These are phyloP conservation scores for Chytriomyces hyalinus DNA, from an alignment of 192 early-diverging fungal species.

Conservation along the genomic window DNA sequence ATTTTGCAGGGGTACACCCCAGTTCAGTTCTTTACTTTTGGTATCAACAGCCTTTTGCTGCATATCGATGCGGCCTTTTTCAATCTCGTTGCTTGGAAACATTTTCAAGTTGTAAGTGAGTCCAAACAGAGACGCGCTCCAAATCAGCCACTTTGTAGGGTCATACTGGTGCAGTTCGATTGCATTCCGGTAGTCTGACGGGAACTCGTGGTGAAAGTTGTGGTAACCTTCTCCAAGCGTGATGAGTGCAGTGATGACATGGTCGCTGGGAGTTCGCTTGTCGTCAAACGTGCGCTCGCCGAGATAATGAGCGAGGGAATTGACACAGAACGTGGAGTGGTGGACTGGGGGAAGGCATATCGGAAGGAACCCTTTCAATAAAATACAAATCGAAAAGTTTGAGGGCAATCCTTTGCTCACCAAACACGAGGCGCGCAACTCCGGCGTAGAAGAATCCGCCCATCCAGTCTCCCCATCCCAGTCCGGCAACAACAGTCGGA, in stretches of 20 bases:
- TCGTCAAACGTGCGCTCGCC: conserved; percentile 67
- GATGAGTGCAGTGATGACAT: conserved; percentile 53
- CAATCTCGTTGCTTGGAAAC: conserved; percentile 56
- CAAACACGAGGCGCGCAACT: conserved; percentile 51
- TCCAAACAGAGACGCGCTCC: conserved; percentile 54
- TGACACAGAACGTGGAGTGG: conserved; percentile 64
- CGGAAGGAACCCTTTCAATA: neutral
- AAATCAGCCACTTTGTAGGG: conserved; percentile 63
- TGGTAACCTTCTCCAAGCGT: conserved; percentile 60
- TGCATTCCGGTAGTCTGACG: conserved; percentile 61
- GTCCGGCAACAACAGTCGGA: conserved; percentile 82
- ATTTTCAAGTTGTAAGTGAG: conserved; percentile 56
- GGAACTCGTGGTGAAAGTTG: conserved; percentile 72
- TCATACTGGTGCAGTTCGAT: conserved; percentile 55
- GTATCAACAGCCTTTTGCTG: conserved; percentile 72
- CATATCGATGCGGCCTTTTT: conserved; percentile 73
- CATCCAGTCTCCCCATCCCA: conserved; percentile 66
- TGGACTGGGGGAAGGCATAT: conserved; percentile 40
- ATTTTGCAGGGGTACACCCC: conserved; percentile 47
- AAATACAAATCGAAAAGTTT: neutral
- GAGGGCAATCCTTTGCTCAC: neutral
- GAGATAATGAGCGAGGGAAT: conserved; percentile 63
- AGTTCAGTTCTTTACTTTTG: conserved; percentile 66
- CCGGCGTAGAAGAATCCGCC: conserved; percentile 58
- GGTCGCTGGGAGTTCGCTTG: conserved; percentile 65